Conservation (phyloP, 2,329 filamentous ascomycete species). For the Hypoxylon sp. region DNA sequence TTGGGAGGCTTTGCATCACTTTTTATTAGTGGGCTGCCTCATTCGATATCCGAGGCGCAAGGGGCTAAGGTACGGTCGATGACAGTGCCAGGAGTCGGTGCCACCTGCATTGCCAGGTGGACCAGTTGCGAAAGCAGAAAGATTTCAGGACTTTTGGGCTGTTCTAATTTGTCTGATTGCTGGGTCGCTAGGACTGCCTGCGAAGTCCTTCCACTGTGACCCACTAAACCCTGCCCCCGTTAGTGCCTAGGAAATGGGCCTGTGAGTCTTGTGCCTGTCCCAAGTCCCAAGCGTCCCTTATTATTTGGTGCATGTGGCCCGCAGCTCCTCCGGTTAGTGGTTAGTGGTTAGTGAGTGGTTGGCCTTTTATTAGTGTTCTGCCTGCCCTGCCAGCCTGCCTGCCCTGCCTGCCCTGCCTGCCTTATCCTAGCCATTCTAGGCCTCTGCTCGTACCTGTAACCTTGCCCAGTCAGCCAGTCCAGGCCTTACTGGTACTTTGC, state of each 20-base stretch:
- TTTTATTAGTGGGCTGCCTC: constrained; percentile 35
- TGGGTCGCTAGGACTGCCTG: constrained; percentile 29
- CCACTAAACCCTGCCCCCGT: constrained; percentile 35
- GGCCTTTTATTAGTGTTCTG: constrained; percentile 26
- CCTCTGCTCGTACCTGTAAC: background rate
- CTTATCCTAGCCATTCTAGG: constrained; percentile 23
- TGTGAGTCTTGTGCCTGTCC: constrained; percentile 12
- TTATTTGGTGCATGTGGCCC: background rate
- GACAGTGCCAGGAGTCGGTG: background rate
- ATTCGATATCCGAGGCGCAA: constrained; percentile 36
- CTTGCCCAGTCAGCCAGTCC: background rate
- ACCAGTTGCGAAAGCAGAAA: background rate
- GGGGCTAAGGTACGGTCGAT: constrained; percentile 15
- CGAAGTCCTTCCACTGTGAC: constrained; percentile 25
- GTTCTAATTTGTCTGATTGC: constrained; percentile 3
- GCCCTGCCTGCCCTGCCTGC: constrained; percentile 23
- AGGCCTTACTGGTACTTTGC: background rate
- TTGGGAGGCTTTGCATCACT: background rate
- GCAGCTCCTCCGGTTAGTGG: background rate
- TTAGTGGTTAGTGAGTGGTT: constrained; percentile 1
- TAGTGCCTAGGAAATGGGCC: constrained; percentile 15
- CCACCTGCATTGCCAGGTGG: background rate
- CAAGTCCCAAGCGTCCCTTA: background rate
- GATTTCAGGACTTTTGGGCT: constrained; percentile 25
- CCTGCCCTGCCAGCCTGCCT: constrained; percentile 26